Evolutionary conservation across 2,329 filamentous ascomycete species (phyloP).

Genomic region (Aspergillus udagawae): DNA sequence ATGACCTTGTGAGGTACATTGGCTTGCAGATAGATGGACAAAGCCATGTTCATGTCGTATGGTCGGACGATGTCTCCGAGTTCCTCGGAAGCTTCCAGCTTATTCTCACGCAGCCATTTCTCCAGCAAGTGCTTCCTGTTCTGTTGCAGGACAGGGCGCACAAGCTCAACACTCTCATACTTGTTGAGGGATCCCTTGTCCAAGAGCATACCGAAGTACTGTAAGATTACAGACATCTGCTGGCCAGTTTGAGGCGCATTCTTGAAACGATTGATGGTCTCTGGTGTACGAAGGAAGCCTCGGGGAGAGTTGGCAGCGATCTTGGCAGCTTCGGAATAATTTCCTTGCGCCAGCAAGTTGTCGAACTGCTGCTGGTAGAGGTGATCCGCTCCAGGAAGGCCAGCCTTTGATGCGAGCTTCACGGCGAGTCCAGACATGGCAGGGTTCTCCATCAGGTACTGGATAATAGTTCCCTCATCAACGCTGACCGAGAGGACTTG

Average conservation of each 20-base stretch:
- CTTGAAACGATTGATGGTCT: slow-evolving; percentile 97
- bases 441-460: slow-evolving; percentile 93
- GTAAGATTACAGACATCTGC: slow-evolving; percentile 88
- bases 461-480: slow-evolving; percentile 85
- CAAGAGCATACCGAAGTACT: slow-evolving; percentile 95
- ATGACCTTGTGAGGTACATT: slow-evolving; percentile 92
- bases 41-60: slow-evolving; percentile 82
- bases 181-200: slow-evolving; percentile 93
- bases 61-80: slow-evolving; percentile 89
- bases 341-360: slow-evolving; percentile 72
- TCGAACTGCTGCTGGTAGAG: slow-evolving; percentile 93
- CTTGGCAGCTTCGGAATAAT: slow-evolving; percentile 86
- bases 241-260: slow-evolving; percentile 65
- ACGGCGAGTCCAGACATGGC: slow-evolving; percentile 91
- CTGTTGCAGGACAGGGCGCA: slow-evolving; percentile 85
- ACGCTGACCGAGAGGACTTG: slow-evolving; percentile 93
- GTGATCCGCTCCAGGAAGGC: slow-evolving; percentile 88
- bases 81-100: slow-evolving; percentile 93
- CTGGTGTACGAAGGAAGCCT: slow-evolving; percentile 87
- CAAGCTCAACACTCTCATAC: slow-evolving; percentile 90
- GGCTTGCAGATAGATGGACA: slow-evolving; percentile 85
- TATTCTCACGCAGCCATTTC: slow-evolving; percentile 96
- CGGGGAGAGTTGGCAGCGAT: slow-evolving; percentile 94
- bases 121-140: slow-evolving; percentile 93
- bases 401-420: slow-evolving; percentile 91